Conservation (phyloP, 2,329 filamentous ascomycete species). For the Grosmannia serpens region DNA sequence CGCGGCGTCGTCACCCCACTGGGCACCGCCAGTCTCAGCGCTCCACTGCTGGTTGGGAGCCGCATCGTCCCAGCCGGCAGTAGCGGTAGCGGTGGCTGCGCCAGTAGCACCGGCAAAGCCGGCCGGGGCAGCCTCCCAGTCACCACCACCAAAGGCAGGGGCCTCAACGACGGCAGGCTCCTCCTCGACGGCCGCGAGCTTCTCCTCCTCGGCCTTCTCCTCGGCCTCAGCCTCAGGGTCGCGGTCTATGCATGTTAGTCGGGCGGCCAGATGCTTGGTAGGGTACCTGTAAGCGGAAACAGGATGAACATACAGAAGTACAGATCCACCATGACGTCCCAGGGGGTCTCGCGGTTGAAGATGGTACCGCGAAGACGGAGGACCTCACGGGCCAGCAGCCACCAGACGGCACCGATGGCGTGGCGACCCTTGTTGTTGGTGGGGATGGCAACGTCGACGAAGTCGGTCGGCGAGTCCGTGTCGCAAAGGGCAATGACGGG, state of each 20-base stretch:
- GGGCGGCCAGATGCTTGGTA: too few relatives aligned
- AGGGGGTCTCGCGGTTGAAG: constrained; percentile 88
- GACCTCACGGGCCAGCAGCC: constrained; percentile 99
- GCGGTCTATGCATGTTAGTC: constrained; percentile 49
- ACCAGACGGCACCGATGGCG: constrained; percentile 97
- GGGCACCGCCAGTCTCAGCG: constrained; percentile 42
- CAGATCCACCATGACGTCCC: constrained; percentile 99
- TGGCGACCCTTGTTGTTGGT: constrained; percentile 99
- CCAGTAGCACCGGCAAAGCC: constrained; percentile 46
- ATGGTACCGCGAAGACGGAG: constrained; percentile 97
- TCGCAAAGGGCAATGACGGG: constrained; percentile 98
- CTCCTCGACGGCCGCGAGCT: constrained; percentile 77
- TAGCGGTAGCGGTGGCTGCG: constrained; percentile 33
- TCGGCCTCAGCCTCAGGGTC: constrained; percentile 99
- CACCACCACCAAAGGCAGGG: constrained; percentile 54
- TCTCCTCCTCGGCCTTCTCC: constrained; percentile 93
- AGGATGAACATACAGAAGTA: constrained; percentile 77
- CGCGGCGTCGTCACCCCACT: constrained; percentile 36
- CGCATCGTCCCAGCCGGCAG: constrained; percentile 43
- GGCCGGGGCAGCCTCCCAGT: constrained; percentile 77
- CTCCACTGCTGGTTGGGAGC: constrained; percentile 62
- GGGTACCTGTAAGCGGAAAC: neutral
- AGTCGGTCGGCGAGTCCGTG: constrained; percentile 98
- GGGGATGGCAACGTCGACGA: constrained; percentile 98
- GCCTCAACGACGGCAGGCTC: constrained; percentile 63